Conservation (phyloP, 2,329 filamentous ascomycete species). For the Stagonosporopsis rhizophila region DNA sequence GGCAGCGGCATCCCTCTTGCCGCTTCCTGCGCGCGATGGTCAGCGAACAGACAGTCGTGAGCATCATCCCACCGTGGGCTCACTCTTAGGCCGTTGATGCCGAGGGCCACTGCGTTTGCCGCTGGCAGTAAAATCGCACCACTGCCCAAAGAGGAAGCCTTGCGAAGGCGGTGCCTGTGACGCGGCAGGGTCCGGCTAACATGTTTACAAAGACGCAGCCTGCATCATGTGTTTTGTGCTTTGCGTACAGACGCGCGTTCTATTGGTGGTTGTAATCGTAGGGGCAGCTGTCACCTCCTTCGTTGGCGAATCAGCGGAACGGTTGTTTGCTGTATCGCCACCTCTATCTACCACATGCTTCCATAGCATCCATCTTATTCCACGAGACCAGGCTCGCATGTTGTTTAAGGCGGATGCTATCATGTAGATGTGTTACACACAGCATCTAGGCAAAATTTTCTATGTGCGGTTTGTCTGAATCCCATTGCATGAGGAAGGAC, state of each 20-base stretch:
- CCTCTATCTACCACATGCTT: not conserved
- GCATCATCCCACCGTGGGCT: constrained; percentile 34
- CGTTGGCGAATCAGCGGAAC: constrained; percentile 4
- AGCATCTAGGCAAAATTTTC: no score
- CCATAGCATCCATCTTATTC: no score
- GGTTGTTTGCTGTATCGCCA: not conserved
- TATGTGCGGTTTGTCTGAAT: no score
- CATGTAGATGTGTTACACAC: no score
- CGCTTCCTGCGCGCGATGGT: constrained; percentile 26
- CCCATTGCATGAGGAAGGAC: no score
- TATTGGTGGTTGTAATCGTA: constrained; percentile 9
- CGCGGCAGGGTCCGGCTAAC: constrained; percentile 13
- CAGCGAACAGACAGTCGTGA: constrained; percentile 9
- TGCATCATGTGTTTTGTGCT: constrained; percentile 2
- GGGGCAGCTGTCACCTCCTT: not conserved
- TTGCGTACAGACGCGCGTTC: constrained; percentile 3
- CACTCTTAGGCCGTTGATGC: constrained; percentile 18
- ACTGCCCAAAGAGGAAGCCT: constrained; percentile 1
- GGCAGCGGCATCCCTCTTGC: constrained; percentile 23
- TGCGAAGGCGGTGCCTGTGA: constrained; percentile 16
- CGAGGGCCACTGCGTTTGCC: constrained; percentile 11
- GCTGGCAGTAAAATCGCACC: constrained; percentile 6
- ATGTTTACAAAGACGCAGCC: constrained; percentile 3
- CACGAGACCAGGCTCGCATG: no score
- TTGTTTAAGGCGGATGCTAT: no score